Base-by-base conservation (phyloP, 2,329 filamentous ascomycete genomes). In the Colletotrichum sp. region DNA sequence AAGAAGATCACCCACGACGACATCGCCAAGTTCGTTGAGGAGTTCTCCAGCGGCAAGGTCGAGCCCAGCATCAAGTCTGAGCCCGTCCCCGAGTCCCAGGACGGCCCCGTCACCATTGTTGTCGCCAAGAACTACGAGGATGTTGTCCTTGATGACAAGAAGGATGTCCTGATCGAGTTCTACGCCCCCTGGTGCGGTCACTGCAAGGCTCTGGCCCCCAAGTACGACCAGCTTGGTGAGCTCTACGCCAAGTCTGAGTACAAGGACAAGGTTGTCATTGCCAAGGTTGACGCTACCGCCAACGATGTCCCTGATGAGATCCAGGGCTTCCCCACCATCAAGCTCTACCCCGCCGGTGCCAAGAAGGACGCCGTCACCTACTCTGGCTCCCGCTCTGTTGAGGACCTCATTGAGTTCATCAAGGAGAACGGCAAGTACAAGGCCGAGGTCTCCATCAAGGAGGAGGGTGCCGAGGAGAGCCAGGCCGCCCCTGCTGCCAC, bases 101-200 rank as follows among this genome's bases (percentile, higher is more conserved):
- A 98, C 79, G 96, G 95, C 72, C 91, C 95, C 78, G 96, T 98
- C 82, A 93, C 93, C 77, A 90, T 98, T 77, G 91, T 99, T 75
- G 97, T 99, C 75, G 97, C 96, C 85, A 95, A 98, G 89, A 96
- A 92, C 89, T 99, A 98, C 91, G 90, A 98, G 79, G 91, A 98
- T 9, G 88, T 99, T 80, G 96, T 99, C 82, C 91, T 98, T 72
- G 94, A 99, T 84, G 94, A 98, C 86, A 91, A 93, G 84, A 99
- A 99, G 94, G 97, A 99, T 86, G 97, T 99, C 76, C 92, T 99
- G 80, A 88, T 99, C 79, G 97, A 99, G 90, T 99, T 98, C 90
- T 99, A 99, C 89, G 97, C 97, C 76, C 97, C 97, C 79, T 99
- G 97, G 97, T 99, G 97, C 86, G 97, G 97, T 81, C 97, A 99